A percentile compares a stretch with the other conserved stretches of the same genome.
Evolutionary conservation across 495 filamentous ascomycete genomes (phyloP).

Genomic region (Penicillium bialowiezense): DNA sequence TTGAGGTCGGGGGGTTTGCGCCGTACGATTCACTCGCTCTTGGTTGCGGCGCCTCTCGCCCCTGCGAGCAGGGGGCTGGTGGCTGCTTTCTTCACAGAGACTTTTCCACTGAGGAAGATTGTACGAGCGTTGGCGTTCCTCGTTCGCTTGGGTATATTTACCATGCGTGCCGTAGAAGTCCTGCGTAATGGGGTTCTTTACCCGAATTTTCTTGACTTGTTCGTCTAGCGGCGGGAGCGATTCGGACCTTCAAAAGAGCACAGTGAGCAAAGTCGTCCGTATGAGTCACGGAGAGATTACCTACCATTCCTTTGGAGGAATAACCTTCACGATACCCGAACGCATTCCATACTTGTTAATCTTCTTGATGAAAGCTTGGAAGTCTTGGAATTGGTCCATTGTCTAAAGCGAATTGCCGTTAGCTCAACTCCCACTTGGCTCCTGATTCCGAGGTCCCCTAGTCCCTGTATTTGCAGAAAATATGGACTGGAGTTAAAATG

Average conservation of each 20-base stretch:
- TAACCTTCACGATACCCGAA: constrained; percentile 92
- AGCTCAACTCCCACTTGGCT: no score
- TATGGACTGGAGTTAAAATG: background rate
- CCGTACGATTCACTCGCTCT: constrained; percentile 51
- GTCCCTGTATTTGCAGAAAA: no score
- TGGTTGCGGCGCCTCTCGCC: constrained; percentile 82
- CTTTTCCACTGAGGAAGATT: constrained; percentile 95
- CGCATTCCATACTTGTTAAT: constrained; percentile 95
- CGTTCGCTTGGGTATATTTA: constrained; percentile 92
- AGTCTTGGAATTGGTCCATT: constrained; percentile 90
- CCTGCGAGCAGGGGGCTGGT: constrained; percentile 91
- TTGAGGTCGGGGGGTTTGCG: constrained; percentile 34
- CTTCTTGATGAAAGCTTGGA: constrained; percentile 82
- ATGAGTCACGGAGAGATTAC: constrained; percentile 15
- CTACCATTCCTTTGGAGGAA: constrained; percentile 93
- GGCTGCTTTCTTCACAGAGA: constrained; percentile 86
- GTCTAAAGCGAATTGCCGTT: constrained; percentile 43
- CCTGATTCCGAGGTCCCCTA: no score
- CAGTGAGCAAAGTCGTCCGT: constrained; percentile 11
- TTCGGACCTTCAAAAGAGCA: constrained; percentile 53
- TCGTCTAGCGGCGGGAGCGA: constrained; percentile 75
- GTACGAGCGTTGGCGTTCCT: constrained; percentile 91
- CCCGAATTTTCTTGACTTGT: constrained; percentile 82
- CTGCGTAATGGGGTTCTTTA: constrained; percentile 96
- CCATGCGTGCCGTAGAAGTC: constrained; percentile 94